Evolutionary conservation across 2,329 filamentous ascomycete genomes (phyloP).

Genomic region (Stagonosporopsis chrysanthemi): DNA sequence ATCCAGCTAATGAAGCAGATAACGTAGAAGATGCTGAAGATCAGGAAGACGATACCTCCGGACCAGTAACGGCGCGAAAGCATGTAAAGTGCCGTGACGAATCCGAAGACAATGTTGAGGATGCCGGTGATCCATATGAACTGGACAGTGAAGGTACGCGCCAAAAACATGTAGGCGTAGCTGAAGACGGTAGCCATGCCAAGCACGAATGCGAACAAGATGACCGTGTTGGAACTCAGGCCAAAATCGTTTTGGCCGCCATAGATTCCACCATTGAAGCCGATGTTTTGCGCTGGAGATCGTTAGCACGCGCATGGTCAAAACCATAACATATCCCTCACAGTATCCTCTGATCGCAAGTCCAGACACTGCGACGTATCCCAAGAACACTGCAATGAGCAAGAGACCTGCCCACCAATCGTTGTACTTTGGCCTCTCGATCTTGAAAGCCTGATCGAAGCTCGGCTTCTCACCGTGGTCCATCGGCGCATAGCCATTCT

Average conservation of each 20-base stretch:
- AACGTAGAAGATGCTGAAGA: conserved; percentile 81
- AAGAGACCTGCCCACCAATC: conserved; percentile 89
- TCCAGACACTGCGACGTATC: conserved; percentile 78
- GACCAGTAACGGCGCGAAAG: conserved; percentile 78
- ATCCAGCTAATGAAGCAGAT: conserved; percentile 87
- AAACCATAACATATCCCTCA: conserved; percentile 22
- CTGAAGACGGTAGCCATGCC: conserved; percentile 77
- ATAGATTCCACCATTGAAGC: conserved; percentile 78
- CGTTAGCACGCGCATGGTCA: conserved; percentile 11
- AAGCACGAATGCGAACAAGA: conserved; percentile 83
- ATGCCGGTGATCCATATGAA: conserved; percentile 83
- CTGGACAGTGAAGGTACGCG: conserved; percentile 81
- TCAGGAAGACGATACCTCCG: conserved; percentile 84
- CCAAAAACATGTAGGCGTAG: conserved; percentile 76
- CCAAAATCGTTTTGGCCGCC: conserved; percentile 69
- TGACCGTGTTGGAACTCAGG: conserved; percentile 82
- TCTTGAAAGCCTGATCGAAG: conserved; percentile 83
- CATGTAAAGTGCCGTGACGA: conserved; percentile 90
- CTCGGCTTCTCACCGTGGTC: conserved; percentile 53
- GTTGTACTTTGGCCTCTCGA: conserved; percentile 86
- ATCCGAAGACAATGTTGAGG: conserved; percentile 74
- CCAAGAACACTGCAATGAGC: conserved; percentile 73
- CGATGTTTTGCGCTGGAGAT: conserved; percentile 61
- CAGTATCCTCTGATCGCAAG: conserved; percentile 77
- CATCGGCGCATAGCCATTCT: conserved; percentile 36